Evolutionary conservation across 2,329 filamentous ascomycete genomes (phyloP), one percentile per base, ranked within the genome.

Genomic region (Cytospora schulzeri): DNA sequence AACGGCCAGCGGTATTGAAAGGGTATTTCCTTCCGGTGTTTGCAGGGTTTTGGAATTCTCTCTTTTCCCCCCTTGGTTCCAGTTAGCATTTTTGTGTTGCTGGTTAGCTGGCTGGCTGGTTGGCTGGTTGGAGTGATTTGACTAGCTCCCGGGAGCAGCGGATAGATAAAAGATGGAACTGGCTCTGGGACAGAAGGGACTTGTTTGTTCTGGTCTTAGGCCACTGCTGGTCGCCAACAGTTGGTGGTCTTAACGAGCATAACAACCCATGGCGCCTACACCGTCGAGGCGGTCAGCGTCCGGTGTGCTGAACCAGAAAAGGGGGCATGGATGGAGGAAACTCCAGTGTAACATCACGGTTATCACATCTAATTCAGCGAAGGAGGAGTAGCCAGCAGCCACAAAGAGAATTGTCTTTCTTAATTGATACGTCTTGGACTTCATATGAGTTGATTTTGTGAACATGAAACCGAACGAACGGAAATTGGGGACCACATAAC

Each of bases 341-440:
- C 17, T 41, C 5, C 38, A 41, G 45, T 48, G 45, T 48, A 22
- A 66, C 54, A 59, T 54, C 50, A 59, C 51, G 56, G 56, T 31
- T 61, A 58, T 64, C 41, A 57, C 55, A 60, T 57, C 59, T 67
- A 67, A 67, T 65, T 65, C 41, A 17, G 52, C n/a, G 53, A 60
- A 35, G 58, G 51, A 48, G 22, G 12, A 19, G 31, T 53, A 58
- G 65, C 65, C 60, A 57, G 65, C 56, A 57, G 61, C 56, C 28
- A 57, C 50, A 66, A 48, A 58, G 54, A 50, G 29, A 15, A 61
- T 53, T 28, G 48, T 62, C 28, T 53, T 55, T 53, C 19, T 53
- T 45, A 58, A 17, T 28, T 15, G 41, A 57, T n/a, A 9, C 52
- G 59, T 55, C 24, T 26, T 62, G 29, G 22, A 56, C 33, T 56